Evolutionary conservation across 1,284 basidiomycete species (phyloP).

Genomic region (Ustilago vetiveriae): DNA sequence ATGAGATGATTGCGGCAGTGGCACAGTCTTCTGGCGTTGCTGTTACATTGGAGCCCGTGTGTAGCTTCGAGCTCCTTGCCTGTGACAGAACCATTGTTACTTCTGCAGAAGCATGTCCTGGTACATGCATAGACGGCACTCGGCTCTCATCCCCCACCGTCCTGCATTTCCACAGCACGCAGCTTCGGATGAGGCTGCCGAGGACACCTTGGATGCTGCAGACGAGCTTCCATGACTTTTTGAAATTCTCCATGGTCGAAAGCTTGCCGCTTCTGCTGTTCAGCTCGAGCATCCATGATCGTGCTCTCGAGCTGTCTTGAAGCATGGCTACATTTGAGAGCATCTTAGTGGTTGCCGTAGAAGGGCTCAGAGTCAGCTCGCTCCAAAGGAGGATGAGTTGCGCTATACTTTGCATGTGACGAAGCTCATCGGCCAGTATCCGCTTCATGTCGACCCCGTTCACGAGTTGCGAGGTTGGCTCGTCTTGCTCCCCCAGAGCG

Average conservation of each 20-base stretch:
- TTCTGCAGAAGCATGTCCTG: background rate
- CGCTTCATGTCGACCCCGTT: constrained; percentile 23
- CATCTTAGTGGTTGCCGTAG: background rate
- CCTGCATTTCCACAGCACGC: background rate
- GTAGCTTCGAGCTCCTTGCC: background rate
- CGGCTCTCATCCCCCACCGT: background rate
- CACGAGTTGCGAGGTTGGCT: background rate
- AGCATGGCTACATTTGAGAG: background rate
- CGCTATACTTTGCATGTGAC: constrained; percentile 17
- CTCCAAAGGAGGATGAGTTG: constrained; percentile 31
- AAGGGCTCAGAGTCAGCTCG: constrained; percentile 6
- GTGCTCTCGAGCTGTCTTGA: background rate
- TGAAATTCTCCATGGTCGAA: background rate
- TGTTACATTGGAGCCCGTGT: background rate
- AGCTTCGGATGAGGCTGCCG: constrained; percentile 4
- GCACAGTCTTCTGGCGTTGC: background rate
- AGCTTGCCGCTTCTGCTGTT: constrained; percentile 25
- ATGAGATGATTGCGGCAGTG: constrained; percentile 5
- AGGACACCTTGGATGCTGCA: constrained; percentile 7
- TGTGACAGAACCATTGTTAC: background rate
- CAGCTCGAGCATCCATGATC: constrained; percentile 12
- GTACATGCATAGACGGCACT: background rate
- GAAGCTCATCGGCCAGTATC: constrained; percentile 24
- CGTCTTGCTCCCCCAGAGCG: constrained; percentile 2
- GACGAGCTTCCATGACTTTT: background rate